A percentile compares a stretch with the other conserved stretches of the same genome.
These are phyloP conservation scores for Zymoseptoria passerinii DNA, from an alignment of 2,329 filamentous ascomycete species.

Conservation along the genomic window DNA sequence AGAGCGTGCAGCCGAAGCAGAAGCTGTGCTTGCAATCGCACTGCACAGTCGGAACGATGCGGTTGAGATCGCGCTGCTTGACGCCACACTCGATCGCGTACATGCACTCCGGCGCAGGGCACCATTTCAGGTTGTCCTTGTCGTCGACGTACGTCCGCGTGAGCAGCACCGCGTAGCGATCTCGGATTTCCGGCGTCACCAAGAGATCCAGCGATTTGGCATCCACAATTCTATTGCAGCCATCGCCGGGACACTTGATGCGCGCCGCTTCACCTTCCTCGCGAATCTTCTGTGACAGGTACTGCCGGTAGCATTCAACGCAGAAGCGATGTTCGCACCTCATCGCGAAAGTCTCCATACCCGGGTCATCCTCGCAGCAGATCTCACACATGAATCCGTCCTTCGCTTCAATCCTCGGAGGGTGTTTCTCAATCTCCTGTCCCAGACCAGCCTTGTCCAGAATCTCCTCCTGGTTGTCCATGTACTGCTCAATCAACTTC, in stretches of 20 bases:
- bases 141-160: conserved; percentile 96
- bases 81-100: conserved; percentile 84
- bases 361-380: conserved; percentile 80
- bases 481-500: conserved; percentile 86
- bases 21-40: conserved; percentile 81
- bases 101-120: conserved; percentile 91
- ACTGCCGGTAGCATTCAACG: conserved; percentile 83
- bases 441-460: conserved; percentile 78
- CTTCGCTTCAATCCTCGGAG: conserved; percentile 61
- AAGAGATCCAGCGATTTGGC: conserved; percentile 78
- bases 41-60: conserved; percentile 79
- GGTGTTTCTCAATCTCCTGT: conserved; percentile 46
- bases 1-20: conserved; percentile 87
- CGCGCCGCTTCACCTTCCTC: conserved; percentile 92
- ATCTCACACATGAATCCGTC: conserved; percentile 86
- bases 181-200: conserved; percentile 48
- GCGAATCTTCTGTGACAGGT: conserved; percentile 83
- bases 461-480: conserved; percentile 75
- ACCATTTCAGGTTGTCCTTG: conserved; percentile 93
- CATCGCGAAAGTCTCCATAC: conserved; percentile 79
- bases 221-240: conserved; percentile 84
- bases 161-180: conserved; percentile 72
- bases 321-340: conserved; percentile 94
- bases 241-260: conserved; percentile 85
- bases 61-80: conserved; percentile 77